Percentiles rank a stretch among this genome's conserved stretches.
Evolutionary conservation across 768 basidiomycete genomes (phyloP).

Genomic region (Termitomyces sp.): DNA sequence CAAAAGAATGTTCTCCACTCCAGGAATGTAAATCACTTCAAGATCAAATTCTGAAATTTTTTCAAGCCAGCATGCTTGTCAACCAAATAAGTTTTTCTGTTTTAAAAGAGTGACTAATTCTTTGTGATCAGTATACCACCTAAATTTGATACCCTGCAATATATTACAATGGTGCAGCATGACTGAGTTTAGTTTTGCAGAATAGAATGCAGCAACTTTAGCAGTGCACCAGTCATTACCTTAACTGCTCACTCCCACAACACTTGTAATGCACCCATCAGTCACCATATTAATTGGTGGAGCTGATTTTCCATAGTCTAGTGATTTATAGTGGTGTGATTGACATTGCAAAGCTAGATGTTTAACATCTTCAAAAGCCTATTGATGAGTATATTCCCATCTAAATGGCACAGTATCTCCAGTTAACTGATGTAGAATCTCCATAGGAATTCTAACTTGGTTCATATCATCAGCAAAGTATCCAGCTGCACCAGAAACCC

Average conservation of each 20-base stretch:
- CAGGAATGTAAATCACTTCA: not conserved
- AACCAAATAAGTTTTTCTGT: not conserved
- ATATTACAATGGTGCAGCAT: not conserved
- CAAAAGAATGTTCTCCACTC: no score
- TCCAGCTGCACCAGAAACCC: no score
- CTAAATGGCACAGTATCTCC: no score
- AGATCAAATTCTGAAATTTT: not conserved
- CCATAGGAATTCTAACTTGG: no score
- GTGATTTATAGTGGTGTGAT: not conserved
- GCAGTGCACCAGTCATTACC: not conserved
- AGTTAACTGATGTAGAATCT: no score
- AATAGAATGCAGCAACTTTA: not conserved
- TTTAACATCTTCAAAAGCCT: not conserved
- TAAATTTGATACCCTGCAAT: not conserved
- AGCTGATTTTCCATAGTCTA: not conserved
- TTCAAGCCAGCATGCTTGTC: not conserved
- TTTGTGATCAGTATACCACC: not conserved
- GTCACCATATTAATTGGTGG: not conserved
- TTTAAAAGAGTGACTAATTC: not conserved
- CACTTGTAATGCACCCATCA: not conserved
- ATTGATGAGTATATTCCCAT: no score
- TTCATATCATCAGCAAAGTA: no score
- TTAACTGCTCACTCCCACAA: not conserved
- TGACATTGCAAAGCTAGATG: not conserved
- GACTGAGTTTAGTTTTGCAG: not conserved